Evolutionary conservation across 768 basidiomycete genomes (phyloP).

Genomic region (Sporobolomyces phaffii): DNA sequence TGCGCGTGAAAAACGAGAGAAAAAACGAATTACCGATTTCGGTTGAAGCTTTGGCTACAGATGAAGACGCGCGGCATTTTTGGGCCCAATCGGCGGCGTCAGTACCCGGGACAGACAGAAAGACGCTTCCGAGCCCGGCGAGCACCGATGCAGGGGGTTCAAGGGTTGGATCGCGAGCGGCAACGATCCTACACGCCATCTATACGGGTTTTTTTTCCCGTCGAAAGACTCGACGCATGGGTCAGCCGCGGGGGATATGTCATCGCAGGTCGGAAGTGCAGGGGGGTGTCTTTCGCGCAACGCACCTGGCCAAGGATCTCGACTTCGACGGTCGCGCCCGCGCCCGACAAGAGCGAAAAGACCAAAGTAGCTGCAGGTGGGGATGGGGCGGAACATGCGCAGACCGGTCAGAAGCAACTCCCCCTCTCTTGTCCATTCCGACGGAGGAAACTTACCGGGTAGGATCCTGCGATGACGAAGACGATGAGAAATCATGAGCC

Average conservation of each 20-base stretch:
- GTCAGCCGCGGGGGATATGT: no score
- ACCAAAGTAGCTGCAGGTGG: constrained; percentile 20
- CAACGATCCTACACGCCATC: constrained; percentile 12
- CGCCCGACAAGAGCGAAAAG: constrained; percentile 4
- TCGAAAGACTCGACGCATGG: no score
- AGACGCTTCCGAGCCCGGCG: not conserved
- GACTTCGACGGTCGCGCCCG: constrained; percentile 1
- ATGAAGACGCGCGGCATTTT: not conserved
- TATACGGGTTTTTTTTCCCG: no score
- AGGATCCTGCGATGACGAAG: constrained; percentile 5
- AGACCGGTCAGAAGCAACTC: no score
- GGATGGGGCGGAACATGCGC: no score
- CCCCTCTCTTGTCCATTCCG: no score
- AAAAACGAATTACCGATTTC: not conserved
- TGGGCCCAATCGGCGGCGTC: constrained; percentile 5
- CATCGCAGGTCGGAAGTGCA: no score
- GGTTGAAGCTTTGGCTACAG: constrained; percentile 5
- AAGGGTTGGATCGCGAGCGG: not conserved
- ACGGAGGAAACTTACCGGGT: not conserved
- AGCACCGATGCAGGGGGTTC: not conserved
- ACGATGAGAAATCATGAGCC: no score
- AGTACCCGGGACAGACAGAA: not conserved
- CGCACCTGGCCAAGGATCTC: constrained; percentile 6
- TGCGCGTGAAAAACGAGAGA: no score
- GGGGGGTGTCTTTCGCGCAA: no score